Percentiles rank a stretch among this genome's conserved stretches.
phyloP scores from a whole-genome alignment of 345 rosid genomes.

The Erucastrum elatum region DNA sequence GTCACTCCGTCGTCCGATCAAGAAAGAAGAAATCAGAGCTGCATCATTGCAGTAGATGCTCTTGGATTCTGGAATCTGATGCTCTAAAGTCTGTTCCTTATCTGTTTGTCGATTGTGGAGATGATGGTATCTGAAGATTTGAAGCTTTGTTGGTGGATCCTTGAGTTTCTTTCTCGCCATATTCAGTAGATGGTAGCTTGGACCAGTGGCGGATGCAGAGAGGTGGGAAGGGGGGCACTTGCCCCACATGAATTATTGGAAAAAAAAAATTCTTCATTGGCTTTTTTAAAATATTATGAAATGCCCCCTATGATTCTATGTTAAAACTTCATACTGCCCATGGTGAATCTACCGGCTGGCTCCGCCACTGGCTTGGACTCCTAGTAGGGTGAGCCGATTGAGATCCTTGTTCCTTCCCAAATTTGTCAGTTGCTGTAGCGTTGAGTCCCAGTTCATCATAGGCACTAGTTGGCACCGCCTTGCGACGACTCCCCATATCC shows the following conservation, averaged over 20 bases:
- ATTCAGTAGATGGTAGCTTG: neutral
- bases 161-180: neutral
- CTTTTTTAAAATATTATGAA: too few relatives aligned
- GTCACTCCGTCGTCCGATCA: neutral
- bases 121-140: neutral
- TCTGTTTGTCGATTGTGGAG: neutral
- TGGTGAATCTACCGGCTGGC: too few relatives aligned
- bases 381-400: neutral
- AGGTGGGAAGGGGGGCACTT: too few relatives aligned
- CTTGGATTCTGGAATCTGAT: neutral
- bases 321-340: too few relatives aligned
- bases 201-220: too few relatives aligned
- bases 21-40: neutral
- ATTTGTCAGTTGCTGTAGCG: neutral
- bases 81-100: neutral
- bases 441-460: neutral
- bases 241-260: too few relatives aligned
- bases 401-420: neutral
- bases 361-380: too few relatives aligned
- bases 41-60: neutral
- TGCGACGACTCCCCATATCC: neutral
- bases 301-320: too few relatives aligned
- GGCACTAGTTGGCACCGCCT: neutral
- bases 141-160: neutral
- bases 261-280: too few relatives aligned